Evolutionary conservation across 2,329 filamentous ascomycete genomes (phyloP).

Genomic region (Cytospora piceicola): DNA sequence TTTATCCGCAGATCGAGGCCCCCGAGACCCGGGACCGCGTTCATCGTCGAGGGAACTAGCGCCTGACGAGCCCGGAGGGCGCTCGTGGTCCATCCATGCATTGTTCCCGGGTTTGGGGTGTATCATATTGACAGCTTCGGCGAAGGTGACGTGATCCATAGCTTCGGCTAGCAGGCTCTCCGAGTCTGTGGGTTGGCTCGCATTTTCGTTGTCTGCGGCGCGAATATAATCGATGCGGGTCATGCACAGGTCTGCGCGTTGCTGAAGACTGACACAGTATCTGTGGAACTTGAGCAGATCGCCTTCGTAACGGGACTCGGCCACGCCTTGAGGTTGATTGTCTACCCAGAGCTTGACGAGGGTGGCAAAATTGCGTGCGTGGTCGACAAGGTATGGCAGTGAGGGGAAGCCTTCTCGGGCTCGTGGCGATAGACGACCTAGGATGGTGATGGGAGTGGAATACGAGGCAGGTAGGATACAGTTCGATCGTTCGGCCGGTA

Average conservation of each 20-base stretch:
- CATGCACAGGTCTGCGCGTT: constrained; percentile 56
- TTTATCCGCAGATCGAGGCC: constrained; percentile 19
- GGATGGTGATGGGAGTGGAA: constrained; percentile 88
- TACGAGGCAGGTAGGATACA: constrained; percentile 79
- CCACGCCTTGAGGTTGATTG: constrained; percentile 36
- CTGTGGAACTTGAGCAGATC: constrained; percentile 59
- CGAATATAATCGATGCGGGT: constrained; percentile 53
- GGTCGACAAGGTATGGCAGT: constrained; percentile 89
- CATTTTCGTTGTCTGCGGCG: constrained; percentile 41
- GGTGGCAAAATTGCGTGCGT: constrained; percentile 81
- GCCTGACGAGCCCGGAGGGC: constrained; percentile 53
- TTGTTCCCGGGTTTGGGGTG: constrained; percentile 41
- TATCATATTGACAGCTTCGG: constrained; percentile 41
- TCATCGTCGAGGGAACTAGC: constrained; percentile 50
- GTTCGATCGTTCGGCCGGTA: constrained; percentile 71
- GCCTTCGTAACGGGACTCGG: constrained; percentile 49
- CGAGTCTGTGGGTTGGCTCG: constrained; percentile 38
- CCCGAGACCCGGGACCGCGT: constrained; percentile 37
- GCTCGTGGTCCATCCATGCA: constrained; percentile 43
- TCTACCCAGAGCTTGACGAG: constrained; percentile 83
- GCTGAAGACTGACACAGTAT: constrained; percentile 54
- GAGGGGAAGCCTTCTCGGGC: constrained; percentile 92
- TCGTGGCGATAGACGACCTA: constrained; percentile 76
- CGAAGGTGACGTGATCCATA: constrained; percentile 49
- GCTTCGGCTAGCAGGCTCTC: constrained; percentile 46